Evolutionary conservation across 2,329 filamentous ascomycete genomes (phyloP), one percentile per base, ranked within the genome.

Genomic region (Thielaviopsis musarum): DNA sequence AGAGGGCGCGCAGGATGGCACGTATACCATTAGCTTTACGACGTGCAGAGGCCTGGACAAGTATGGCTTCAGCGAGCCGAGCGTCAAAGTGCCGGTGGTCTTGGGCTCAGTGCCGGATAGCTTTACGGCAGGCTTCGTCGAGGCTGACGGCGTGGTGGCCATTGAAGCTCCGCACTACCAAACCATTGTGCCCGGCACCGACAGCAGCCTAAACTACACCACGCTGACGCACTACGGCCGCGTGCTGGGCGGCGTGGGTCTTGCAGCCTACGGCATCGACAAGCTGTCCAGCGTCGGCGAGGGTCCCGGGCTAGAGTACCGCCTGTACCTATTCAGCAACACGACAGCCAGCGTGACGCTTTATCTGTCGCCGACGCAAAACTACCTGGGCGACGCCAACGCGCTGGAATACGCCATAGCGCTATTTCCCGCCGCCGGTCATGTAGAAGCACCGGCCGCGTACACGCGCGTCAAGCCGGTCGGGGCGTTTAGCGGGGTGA

Each of bases 121-220:
- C 58, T 85, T 84, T 68, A 72, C 69, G 7, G 61, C 69, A 30
- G 83, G 83, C 3, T 85, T 83, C 62, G 73, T 85, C 53, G 83
- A 87, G 68, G 77, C 77, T 0, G 81, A 85, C 64, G 71, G 72
- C n/a, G 71, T 76, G 58, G 70, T 82, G 22, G 70, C 79, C 13
- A 80, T 83, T 54, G 75, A 81, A 61, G 79, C 74, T 0, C 71
- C 74, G 1, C 74, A 82, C 63, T 77, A 75, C 67, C 70, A 78
- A 67, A 66, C 72, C 65, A 67, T 76, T 62, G 59, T 71, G 58
- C 63, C 65, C 1, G 64, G 66, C 17, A 67, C 70, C 0, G 63
- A 64, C 0, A 66, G 65, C 0, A 65, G 67, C 7, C 65, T 73
- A n/a, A 71, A 70, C 3, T 83, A 83, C 67, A 73, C 75, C 59